Percentiles rank a stretch among this genome's conserved stretches.
Conservation (phyloP, 1,139 yeast genomes). For the Debaryomyces singareniensis region DNA sequence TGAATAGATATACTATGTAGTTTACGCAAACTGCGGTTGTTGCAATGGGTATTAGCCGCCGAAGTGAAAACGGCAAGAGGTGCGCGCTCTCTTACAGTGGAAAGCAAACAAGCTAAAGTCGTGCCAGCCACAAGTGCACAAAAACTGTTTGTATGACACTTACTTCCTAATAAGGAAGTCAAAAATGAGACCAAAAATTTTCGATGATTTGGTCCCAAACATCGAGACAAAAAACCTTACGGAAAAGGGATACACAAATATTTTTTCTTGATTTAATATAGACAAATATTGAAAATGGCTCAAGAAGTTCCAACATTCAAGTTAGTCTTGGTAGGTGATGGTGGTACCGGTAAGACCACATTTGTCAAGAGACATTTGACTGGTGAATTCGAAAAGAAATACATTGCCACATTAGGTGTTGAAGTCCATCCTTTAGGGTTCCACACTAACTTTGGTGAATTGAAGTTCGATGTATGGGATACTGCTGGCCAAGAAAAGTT, state of each 20-base stretch:
- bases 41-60: too few relatives aligned
- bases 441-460: slow-evolving; percentile 98
- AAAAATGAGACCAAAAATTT: slow-evolving; percentile 4
- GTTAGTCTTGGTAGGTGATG: slow-evolving; percentile 98
- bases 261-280: neutral
- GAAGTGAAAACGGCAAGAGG: too few relatives aligned
- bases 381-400: slow-evolving; percentile 99
- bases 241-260: slow-evolving; percentile 1
- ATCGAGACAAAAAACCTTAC: slow-evolving; percentile 1
- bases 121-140: too few relatives aligned
- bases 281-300: slow-evolving; percentile 34
- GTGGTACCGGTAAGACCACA: slow-evolving; percentile 99
- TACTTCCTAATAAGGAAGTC: slow-evolving; percentile 6
- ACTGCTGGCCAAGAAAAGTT: slow-evolving; percentile 99
- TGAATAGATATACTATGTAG: too few relatives aligned
- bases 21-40: too few relatives aligned
- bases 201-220: slow-evolving; percentile 5
- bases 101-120: too few relatives aligned
- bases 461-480: slow-evolving; percentile 99
- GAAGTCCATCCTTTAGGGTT: slow-evolving; percentile 98
- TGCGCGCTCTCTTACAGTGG: too few relatives aligned
- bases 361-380: slow-evolving; percentile 99
- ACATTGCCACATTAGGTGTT: slow-evolving; percentile 98
- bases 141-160: too few relatives aligned
- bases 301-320: slow-evolving; percentile 95